A percentile compares a stretch with the other conserved stretches of the same genome.
phyloP scores from a whole-genome alignment of 2,329 filamentous ascomycete genomes.

The Fusarium bulbicola region DNA sequence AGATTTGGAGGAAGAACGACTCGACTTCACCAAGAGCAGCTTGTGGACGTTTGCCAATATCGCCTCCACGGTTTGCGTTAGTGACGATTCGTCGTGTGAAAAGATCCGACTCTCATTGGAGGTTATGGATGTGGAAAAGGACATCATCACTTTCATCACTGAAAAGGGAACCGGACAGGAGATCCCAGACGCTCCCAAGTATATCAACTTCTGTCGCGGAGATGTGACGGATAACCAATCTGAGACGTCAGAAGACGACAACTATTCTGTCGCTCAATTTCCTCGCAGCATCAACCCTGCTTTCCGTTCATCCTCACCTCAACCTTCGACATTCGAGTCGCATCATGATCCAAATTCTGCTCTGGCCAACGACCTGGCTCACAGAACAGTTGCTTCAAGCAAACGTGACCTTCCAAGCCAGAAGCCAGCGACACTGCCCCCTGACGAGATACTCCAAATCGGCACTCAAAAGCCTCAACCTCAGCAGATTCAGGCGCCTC shows the following conservation, averaged over 20 bases:
- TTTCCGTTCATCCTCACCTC: slow-evolving; percentile 94
- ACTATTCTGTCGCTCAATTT: slow-evolving; percentile 95
- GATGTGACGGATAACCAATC: slow-evolving; percentile 84
- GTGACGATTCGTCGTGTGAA: slow-evolving; percentile 95
- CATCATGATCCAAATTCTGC: slow-evolving; percentile 86
- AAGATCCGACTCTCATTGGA: slow-evolving; percentile 94
- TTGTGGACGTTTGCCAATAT: slow-evolving; percentile 99
- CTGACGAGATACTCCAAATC: slow-evolving; percentile 36
- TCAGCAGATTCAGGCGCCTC: slow-evolving; percentile 20
- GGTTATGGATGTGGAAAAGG: slow-evolving; percentile 95
- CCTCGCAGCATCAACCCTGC: slow-evolving; percentile 94
- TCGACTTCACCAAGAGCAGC: slow-evolving; percentile 98
- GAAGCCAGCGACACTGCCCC: slow-evolving; percentile 46
- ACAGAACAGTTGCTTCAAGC: slow-evolving; percentile 58
- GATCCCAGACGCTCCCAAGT: slow-evolving; percentile 95
- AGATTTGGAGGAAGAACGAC: slow-evolving; percentile 94
- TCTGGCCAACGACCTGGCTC: slow-evolving; percentile 74
- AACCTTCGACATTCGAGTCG: slow-evolving; percentile 91
- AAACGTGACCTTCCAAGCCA: slow-evolving; percentile 64
- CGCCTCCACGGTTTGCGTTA: slow-evolving; percentile 95
- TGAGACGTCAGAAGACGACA: slow-evolving; percentile 84
- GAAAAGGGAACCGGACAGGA: slow-evolving; percentile 93
- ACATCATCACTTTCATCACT: slow-evolving; percentile 88
- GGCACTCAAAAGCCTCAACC: slow-evolving; percentile 14
- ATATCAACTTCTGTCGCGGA: slow-evolving; percentile 98